A percentile compares a stretch with the other conserved stretches of the same genome.
Conservation (phyloP, 78 protist species). For the Dictyostelium purpureum region DNA sequence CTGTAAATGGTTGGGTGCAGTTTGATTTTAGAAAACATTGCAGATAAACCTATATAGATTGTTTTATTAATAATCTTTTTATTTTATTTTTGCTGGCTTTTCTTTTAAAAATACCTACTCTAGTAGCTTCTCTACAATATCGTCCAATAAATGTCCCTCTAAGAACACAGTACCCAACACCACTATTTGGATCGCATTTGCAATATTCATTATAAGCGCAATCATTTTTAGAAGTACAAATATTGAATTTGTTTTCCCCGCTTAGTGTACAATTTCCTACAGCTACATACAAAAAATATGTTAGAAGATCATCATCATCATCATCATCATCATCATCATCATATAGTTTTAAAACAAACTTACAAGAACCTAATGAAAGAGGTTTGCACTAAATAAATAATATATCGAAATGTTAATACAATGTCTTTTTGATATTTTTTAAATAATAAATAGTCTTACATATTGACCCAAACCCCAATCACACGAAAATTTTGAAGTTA, state of each 20-base stretch:
- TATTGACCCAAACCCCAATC: slow-evolving; percentile 1
- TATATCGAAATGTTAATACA: neutral
- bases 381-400: no score
- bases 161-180: slow-evolving; percentile 37
- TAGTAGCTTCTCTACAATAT: neutral
- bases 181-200: slow-evolving; percentile 13
- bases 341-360: neutral
- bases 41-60: neutral
- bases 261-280: neutral
- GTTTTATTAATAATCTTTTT: no score
- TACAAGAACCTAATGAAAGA: no score
- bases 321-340: neutral
- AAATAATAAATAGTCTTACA: neutral
- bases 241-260: neutral
- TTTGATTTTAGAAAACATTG: neutral
- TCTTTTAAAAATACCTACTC: no score
- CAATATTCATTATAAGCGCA: slow-evolving; percentile 8
- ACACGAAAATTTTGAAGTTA: neutral
- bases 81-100: no score
- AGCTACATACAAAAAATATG: neutral
- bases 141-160: neutral
- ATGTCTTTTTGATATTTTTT: neutral
- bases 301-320: neutral
- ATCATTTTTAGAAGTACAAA: slow-evolving; percentile 2
- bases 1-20: neutral